A percentile compares a stretch with the other conserved stretches of the same genome.
Conservation (phyloP, 2,329 filamentous ascomycete species). For the Dactylellina cionopaga region DNA sequence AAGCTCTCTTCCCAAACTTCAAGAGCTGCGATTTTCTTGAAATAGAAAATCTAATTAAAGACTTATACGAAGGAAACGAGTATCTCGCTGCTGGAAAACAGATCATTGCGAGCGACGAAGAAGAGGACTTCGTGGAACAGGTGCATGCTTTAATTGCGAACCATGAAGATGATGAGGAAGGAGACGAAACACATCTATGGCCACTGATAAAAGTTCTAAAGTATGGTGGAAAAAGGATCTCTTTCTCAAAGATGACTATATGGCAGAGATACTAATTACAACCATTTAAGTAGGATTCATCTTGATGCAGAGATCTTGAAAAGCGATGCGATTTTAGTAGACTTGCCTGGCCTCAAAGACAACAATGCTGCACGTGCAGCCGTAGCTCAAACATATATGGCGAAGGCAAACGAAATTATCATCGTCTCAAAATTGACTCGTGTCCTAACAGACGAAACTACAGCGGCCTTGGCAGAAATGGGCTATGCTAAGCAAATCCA, state of each 20-base stretch:
- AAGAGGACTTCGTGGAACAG: constrained; percentile 9
- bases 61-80: constrained; percentile 3
- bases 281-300: constrained; percentile 41
- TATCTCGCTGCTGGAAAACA: constrained; percentile 1
- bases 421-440: constrained; percentile 29
- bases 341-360: constrained; percentile 36
- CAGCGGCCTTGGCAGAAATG: constrained; percentile 22
- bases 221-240: background rate
- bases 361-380: constrained; percentile 31
- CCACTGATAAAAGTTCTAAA: constrained; percentile 34
- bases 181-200: constrained; percentile 20
- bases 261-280: background rate
- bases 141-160: constrained; percentile 26
- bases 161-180: constrained; percentile 7
- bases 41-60: background rate
- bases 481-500: constrained; percentile 31
- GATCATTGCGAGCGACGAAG: constrained; percentile 22
- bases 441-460: constrained; percentile 22
- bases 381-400: constrained; percentile 26
- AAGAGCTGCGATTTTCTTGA: background rate
- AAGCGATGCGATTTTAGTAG: constrained; percentile 26
- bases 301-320: constrained; percentile 22
- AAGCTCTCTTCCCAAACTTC: constrained; percentile 29
- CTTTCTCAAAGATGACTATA: background rate
- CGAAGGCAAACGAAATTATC: constrained; percentile 32